Evolutionary conservation across 2,329 filamentous ascomycete genomes (phyloP), one percentile per base, ranked within the genome.

Genomic region (Aureobasidium sp.): DNA sequence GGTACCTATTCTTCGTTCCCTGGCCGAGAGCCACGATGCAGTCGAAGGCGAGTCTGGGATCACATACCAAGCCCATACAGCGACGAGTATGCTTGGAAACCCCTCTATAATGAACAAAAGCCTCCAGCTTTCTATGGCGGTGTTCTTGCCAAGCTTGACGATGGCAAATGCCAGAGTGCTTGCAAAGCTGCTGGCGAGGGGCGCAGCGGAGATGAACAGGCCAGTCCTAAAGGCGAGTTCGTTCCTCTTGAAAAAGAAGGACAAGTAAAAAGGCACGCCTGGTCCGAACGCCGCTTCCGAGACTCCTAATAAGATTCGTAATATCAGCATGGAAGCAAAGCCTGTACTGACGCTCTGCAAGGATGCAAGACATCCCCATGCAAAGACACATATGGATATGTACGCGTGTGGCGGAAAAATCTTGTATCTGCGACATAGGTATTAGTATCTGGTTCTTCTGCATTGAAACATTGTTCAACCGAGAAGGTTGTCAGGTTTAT

Each of bases 161-260:
- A 96, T 93, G 25, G 86, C 70, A 86, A 88, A 91, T 8, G 91
- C 91, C 4, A 96, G 79, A 9, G 83, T 87, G 42, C 90, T 90
- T 0, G 91, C 91, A 66, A 94, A 87, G 2, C 81, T 83, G 9
- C 82, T 82, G 37, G 84, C 84, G 37, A 86, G 71, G 0, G 84
- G 83, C 7, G 83, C 83, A 0, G 84, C 92, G 0, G 90, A 91
- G 60, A 97, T 87, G 74, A 96, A 95, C 1, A 96, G 81, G 25
- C 91, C 92, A 0, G 89, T 94, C 41, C 92, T 81, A 64, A 94
- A 87, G 0, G 92, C 93, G 37, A 97, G 78, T 73, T 97, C 93
- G 51, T 84, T 77, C 7, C 83, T 76, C 15, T 78, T 79, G 70
- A 83, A 87, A 74, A 87, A 87, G 68, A 86, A 82, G 0, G 83